phyloP scores from a whole-genome alignment of 441 rosid genomes.

The Cnidoscolus chayamansa region DNA sequence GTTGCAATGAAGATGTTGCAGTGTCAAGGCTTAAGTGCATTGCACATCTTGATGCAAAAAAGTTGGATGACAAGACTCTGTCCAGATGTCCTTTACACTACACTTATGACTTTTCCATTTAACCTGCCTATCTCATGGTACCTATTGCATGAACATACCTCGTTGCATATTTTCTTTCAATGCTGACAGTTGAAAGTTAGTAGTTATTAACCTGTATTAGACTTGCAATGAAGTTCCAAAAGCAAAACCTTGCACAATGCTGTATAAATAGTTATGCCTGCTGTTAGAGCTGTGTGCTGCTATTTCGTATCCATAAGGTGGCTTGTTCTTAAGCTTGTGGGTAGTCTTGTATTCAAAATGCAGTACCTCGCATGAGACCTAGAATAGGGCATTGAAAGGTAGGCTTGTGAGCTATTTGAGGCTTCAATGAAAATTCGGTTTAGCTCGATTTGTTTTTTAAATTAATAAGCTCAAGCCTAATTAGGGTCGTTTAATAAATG shows the following conservation, averaged over 20 bases:
- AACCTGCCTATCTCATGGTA: too few relatives aligned
- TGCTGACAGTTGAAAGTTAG: neutral
- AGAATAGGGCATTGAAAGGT: neutral
- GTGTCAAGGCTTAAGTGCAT: neutral
- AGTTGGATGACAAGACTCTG: neutral
- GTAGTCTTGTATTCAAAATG: neutral
- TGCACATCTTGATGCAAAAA: neutral
- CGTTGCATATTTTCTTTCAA: neutral
- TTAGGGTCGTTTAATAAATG: too few relatives aligned
- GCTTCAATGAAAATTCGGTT: too few relatives aligned
- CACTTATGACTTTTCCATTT: too few relatives aligned
- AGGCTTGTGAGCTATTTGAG: too few relatives aligned
- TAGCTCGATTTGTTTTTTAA: too few relatives aligned
- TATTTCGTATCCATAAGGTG: neutral
- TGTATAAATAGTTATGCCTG: neutral
- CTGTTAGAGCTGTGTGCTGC: neutral
- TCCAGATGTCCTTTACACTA: neutral
- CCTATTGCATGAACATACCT: neutral
- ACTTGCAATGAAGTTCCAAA: conserved; percentile 4
- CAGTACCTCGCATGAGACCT: neutral
- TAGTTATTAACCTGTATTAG: neutral
- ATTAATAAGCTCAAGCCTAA: too few relatives aligned
- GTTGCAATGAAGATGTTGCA: neutral
- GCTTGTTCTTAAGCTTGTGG: neutral
- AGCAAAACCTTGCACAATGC: neutral